Conservation (phyloP, 1,139 yeast genomes). For the Yamadazyma sp. region DNA sequence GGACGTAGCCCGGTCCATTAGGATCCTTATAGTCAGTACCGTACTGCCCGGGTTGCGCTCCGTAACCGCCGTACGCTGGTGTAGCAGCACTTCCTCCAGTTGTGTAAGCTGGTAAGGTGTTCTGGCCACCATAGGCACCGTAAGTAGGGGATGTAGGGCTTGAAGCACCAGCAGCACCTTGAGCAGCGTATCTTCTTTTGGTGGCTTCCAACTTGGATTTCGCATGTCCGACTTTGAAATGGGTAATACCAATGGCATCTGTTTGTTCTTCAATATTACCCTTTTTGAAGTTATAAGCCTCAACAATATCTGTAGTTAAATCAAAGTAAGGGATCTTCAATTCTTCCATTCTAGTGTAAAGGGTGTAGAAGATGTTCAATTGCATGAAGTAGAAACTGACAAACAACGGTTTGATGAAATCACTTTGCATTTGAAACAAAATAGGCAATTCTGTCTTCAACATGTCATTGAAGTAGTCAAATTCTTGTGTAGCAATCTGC, state of each 20-base stretch:
- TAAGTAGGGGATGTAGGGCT: conserved; percentile 26
- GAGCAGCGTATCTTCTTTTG: conserved; percentile 66
- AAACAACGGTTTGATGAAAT: conserved; percentile 88
- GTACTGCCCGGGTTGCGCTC: conserved; percentile 8
- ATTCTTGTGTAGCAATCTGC: conserved; percentile 91
- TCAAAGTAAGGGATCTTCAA: conserved; percentile 97
- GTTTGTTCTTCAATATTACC: conserved; percentile 90
- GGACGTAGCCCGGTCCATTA: conserved; percentile 17
- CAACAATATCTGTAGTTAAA: conserved; percentile 75
- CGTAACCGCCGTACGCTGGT: conserved; percentile 22
- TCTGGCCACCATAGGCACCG: conserved; percentile 24
- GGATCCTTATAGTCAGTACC: conserved; percentile 18
- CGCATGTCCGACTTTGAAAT: conserved; percentile 87
- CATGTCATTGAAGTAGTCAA: conserved; percentile 92
- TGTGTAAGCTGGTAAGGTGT: conserved; percentile 26
- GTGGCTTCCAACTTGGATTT: conserved; percentile 81
- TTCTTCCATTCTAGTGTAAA: conserved; percentile 88
- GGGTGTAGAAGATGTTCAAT: conserved; percentile 89
- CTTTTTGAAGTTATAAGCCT: conserved; percentile 75
- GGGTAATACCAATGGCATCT: conserved; percentile 83
- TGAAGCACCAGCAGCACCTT: conserved; percentile 33
- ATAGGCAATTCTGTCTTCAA: conserved; percentile 86
- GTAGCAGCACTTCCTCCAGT: conserved; percentile 20
- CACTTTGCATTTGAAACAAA: conserved; percentile 83
- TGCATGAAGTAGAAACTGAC: conserved; percentile 97